Conservation (phyloP, 2,329 filamentous ascomycete species). For the Fusarium keratoplasticum region DNA sequence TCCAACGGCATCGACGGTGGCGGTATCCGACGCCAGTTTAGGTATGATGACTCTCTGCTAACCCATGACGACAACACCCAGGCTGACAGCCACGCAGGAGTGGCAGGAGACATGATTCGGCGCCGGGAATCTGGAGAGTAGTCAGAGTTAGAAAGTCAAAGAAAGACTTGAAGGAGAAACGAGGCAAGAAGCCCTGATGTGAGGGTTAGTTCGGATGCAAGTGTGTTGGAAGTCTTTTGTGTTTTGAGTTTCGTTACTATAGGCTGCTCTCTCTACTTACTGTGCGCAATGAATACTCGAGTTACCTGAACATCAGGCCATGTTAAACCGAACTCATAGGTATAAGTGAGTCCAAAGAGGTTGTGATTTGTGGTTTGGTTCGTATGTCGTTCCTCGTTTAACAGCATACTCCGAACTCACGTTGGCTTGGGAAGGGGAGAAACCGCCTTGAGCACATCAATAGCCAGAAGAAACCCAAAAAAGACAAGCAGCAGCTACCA, state of each 20-base stretch:
- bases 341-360: background rate
- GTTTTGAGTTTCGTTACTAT: background rate
- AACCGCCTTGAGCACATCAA: conserved; percentile 31
- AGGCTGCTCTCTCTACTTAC: background rate
- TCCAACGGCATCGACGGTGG: background rate
- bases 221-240: background rate
- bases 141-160: too few species aligned
- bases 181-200: background rate
- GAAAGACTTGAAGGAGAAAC: background rate
- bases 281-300: background rate
- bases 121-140: too few species aligned
- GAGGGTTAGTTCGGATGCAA: background rate
- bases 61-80: background rate
- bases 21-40: background rate
- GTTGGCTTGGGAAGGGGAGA: background rate
- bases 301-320: background rate
- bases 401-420: background rate
- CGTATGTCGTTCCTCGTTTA: background rate
- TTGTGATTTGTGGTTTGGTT: background rate
- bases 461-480: conserved; percentile 38
- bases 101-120: background rate
- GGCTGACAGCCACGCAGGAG: background rate
- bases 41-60: background rate
- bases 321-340: background rate
- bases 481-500: conserved; percentile 38